A percentile compares a stretch with the other conserved stretches of the same genome.
Evolutionary conservation across 345 rosid species (phyloP).

Genomic region (Linum lewisii): DNA sequence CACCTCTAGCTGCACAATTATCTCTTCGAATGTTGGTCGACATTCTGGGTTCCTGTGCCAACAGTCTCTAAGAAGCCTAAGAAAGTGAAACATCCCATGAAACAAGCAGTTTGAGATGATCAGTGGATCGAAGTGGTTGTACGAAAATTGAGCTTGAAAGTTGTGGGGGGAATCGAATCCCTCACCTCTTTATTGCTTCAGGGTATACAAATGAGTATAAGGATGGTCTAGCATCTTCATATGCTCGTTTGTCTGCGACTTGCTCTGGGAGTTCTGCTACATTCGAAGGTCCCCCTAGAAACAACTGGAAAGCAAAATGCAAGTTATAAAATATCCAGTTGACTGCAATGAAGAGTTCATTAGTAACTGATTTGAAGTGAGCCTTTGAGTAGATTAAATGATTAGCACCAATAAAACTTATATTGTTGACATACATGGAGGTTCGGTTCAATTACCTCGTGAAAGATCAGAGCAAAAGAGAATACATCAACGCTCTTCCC

Average conservation of each 20-base stretch:
- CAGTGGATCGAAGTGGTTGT: background rate
- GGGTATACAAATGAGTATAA: constrained; percentile 39
- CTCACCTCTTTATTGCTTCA: constrained; percentile 42
- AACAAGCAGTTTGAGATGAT: too few relatives aligned
- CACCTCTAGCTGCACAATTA: constrained; percentile 38
- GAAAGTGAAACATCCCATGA: constrained; percentile 6
- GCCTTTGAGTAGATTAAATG: background rate
- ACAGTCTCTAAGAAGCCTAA: constrained; percentile 50
- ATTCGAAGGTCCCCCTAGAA: constrained; percentile 44
- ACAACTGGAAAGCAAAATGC: constrained; percentile 29
- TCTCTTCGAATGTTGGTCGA: constrained; percentile 52
- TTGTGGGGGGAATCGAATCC: constrained; percentile 2
- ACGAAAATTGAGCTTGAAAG: background rate
- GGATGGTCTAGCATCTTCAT: constrained; percentile 46
- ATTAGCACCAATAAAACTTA: background rate
- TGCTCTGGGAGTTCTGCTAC: constrained; percentile 34
- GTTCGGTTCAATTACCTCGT: constrained; percentile 31
- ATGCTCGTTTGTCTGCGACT: constrained; percentile 59
- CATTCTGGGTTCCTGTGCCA: constrained; percentile 61
- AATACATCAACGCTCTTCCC: constrained; percentile 63
- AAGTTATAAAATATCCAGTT: background rate
- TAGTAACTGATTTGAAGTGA: too few relatives aligned
- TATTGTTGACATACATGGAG: background rate
- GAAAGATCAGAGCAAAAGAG: constrained; percentile 46
- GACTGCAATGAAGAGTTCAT: background rate